phyloP scores from a whole-genome alignment of 2,329 filamentous ascomycete genomes.

The Teratosphaeria zuluensis region DNA sequence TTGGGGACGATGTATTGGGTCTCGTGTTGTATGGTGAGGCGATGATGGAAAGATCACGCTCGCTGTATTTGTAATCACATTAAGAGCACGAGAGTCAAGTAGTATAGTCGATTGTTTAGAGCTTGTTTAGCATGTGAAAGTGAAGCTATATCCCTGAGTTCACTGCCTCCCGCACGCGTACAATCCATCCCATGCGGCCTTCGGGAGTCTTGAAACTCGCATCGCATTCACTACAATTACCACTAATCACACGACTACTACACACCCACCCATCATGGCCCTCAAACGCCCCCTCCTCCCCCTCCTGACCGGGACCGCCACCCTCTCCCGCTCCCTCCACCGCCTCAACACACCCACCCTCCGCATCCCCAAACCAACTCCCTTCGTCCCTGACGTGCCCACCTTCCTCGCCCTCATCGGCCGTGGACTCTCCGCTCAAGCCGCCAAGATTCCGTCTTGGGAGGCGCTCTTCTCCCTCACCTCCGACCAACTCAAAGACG shows the following conservation, averaged over 20 bases:
- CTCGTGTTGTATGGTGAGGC: not conserved
- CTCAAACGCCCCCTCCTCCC: slow-evolving; percentile 16
- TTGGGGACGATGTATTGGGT: not conserved
- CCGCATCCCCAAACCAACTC: slow-evolving; percentile 61
- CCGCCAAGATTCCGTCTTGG: slow-evolving; percentile 82
- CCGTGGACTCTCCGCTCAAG: slow-evolving; percentile 71
- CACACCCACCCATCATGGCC: slow-evolving; percentile 13
- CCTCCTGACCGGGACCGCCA: slow-evolving; percentile 1
- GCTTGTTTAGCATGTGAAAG: not conserved
- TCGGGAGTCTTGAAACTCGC: not conserved
- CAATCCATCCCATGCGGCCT: not conserved
- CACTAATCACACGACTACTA: not conserved
- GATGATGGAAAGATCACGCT: not conserved
- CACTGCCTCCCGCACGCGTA: not conserved
- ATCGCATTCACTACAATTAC: not conserved
- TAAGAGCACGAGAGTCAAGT: not conserved
- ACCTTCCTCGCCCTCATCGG: slow-evolving; percentile 90
- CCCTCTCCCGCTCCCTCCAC: slow-evolving; percentile 10
- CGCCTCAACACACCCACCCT: slow-evolving; percentile 28
- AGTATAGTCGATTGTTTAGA: not conserved
- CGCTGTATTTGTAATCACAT: not conserved
- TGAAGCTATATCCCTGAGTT: not conserved
- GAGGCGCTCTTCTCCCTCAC: slow-evolving; percentile 76
- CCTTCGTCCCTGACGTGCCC: slow-evolving; percentile 72
- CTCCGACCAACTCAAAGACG: slow-evolving; percentile 65